Conservation (phyloP, 2,329 filamentous ascomycete species). For the Diplodia intermedia region DNA sequence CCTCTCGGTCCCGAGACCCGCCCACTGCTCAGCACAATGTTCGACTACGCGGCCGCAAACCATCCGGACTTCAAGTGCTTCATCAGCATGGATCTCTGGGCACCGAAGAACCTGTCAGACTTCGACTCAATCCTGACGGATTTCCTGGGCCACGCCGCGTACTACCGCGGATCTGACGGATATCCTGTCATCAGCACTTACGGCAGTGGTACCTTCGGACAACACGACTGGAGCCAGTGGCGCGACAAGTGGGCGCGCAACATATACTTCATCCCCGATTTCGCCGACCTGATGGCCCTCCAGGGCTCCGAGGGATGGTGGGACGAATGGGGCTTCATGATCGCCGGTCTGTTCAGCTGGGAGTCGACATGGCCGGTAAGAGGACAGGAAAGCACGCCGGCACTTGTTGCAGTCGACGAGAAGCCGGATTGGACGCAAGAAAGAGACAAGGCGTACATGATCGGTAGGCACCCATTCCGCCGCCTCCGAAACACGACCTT, state of each 20-base stretch:
- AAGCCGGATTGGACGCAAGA: constrained; percentile 39
- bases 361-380: constrained; percentile 46
- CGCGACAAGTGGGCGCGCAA: constrained; percentile 1
- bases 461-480: constrained; percentile 30
- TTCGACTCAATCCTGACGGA: constrained; percentile 12
- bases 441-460: constrained; percentile 46
- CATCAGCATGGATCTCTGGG: constrained; percentile 17
- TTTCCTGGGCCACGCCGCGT: constrained; percentile 9
- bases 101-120: constrained; percentile 11
- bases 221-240: constrained; percentile 6
- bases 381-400: constrained; percentile 11
- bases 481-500: no score
- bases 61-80: constrained; percentile 12
- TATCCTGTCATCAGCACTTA: constrained; percentile 16
- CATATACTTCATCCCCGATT: constrained; percentile 47
- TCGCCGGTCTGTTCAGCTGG: constrained; percentile 51
- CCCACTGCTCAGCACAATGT: neutral
- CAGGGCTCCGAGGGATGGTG: constrained; percentile 44
- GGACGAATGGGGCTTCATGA: constrained; percentile 42
- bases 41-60: constrained; percentile 1
- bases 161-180: constrained; percentile 7
- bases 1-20: neutral
- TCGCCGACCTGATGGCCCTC: constrained; percentile 39
- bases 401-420: constrained; percentile 36
- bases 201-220: neutral